Percentiles rank a stretch among this genome's conserved stretches.
These are phyloP conservation scores for Graphilbum ipis-grandicollis DNA, from an alignment of 2,329 filamentous ascomycete species.

Conservation along the genomic window DNA sequence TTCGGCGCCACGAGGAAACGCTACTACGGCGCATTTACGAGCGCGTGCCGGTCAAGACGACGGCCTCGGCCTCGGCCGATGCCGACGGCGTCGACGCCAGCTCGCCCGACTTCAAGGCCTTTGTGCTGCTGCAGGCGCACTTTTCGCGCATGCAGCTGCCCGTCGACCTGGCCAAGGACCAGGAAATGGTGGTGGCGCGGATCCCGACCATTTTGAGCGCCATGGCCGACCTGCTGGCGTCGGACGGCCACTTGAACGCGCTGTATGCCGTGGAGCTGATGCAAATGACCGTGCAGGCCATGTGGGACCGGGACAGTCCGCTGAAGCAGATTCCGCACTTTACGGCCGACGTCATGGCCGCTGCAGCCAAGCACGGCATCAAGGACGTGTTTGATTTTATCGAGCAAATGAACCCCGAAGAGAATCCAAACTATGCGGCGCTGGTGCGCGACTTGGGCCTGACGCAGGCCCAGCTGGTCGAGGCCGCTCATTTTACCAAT, in stretches of 20 bases:
- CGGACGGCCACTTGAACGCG: conserved; percentile 88
- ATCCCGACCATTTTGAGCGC: conserved; percentile 78
- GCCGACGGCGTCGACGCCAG: conserved; percentile 53
- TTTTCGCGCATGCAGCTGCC: conserved; percentile 95
- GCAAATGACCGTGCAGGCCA: conserved; percentile 96
- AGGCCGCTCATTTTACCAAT: conserved; percentile 93
- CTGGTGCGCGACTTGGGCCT: conserved; percentile 67
- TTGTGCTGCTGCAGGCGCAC: conserved; percentile 91
- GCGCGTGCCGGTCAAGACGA: conserved; percentile 87
- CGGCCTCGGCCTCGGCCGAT: conserved; percentile 14
- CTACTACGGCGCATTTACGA: conserved; percentile 87
- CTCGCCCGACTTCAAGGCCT: conserved; percentile 96
- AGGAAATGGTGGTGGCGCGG: conserved; percentile 73
- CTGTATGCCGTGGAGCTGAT: conserved; percentile 99
- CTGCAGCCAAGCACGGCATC: conserved; percentile 64
- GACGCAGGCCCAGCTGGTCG: conserved; percentile 62
- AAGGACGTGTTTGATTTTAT: conserved; percentile 96
- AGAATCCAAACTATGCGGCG: conserved; percentile 65
- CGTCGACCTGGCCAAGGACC: conserved; percentile 88
- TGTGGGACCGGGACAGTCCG: conserved; percentile 97
- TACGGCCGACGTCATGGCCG: conserved; percentile 64
- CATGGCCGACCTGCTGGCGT: conserved; percentile 86
- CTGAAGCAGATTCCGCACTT: conserved; percentile 98
- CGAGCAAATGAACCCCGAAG: conserved; percentile 93
- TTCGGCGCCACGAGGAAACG: conserved; percentile 78